phyloP scores from a whole-genome alignment of 2,329 filamentous ascomycete genomes.

The Hymenoscyphus fructigenus region DNA sequence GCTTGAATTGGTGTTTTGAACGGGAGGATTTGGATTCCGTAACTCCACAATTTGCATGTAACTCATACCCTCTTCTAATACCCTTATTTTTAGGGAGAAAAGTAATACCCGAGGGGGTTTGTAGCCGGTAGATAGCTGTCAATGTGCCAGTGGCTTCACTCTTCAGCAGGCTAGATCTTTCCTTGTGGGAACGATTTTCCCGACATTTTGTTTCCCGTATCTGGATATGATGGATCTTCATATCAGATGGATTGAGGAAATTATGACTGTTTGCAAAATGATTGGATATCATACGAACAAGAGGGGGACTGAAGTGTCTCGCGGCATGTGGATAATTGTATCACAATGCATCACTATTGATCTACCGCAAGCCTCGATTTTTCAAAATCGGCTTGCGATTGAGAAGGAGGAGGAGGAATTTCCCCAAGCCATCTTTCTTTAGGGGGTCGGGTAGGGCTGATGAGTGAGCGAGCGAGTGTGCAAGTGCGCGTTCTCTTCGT shows the following conservation, averaged over 20 bases:
- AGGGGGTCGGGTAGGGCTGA: not conserved
- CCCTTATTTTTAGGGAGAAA: not conserved
- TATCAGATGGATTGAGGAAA: not conserved
- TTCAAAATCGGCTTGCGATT: not conserved
- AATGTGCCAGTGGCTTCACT: not conserved
- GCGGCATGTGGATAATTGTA: not conserved
- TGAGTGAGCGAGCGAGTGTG: not conserved
- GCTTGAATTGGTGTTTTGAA: not conserved
- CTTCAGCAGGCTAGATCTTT: not conserved
- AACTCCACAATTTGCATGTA: not conserved
- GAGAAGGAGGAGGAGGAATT: not conserved
- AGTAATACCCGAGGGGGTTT: not conserved
- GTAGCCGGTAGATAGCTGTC: not conserved
- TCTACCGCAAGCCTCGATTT: not conserved
- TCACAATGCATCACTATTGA: not conserved
- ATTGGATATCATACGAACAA: conserved; percentile 1
- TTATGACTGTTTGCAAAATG: not conserved
- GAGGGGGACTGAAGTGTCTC: not conserved
- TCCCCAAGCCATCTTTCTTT: not conserved
- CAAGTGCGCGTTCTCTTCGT: not conserved
- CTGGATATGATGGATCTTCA: not conserved
- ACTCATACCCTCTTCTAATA: not conserved
- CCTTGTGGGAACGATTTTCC: not conserved
- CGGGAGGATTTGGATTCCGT: not conserved
- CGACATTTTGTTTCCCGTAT: not conserved